Conservation (phyloP, 441 rosid genomes). For the Kokia cookei region DNA sequence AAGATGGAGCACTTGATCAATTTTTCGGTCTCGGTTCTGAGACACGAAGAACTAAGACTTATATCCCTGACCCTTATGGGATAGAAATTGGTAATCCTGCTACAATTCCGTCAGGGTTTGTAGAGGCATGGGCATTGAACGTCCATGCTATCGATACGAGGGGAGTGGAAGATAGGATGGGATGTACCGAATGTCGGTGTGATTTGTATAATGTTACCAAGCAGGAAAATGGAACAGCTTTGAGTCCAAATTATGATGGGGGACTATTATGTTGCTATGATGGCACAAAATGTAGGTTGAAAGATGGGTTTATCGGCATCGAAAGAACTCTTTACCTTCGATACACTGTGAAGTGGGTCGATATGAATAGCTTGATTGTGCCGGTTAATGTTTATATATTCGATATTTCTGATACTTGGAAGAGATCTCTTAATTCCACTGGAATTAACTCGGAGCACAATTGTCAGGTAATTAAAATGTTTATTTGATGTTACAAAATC, state of each 20-base stretch:
- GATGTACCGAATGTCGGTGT: slow-evolving; percentile 79
- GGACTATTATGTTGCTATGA: slow-evolving; percentile 72
- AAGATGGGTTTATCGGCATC: slow-evolving; percentile 41
- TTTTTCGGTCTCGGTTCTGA: slow-evolving; percentile 77
- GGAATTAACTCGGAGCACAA: slow-evolving; percentile 27
- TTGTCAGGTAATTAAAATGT: slow-evolving; percentile 40
- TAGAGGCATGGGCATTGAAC: slow-evolving; percentile 70
- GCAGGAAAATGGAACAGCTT: slow-evolving; percentile 39
- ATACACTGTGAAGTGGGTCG: slow-evolving; percentile 68
- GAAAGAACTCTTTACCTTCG: slow-evolving; percentile 48
- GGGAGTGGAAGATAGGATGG: slow-evolving; percentile 61
- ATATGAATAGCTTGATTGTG: slow-evolving; percentile 49
- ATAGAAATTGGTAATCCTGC: slow-evolving; percentile 67
- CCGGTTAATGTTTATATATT: slow-evolving; percentile 63
- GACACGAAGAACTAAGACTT: slow-evolving; percentile 57
- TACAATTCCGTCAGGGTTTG: slow-evolving; percentile 57
- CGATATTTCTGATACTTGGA: slow-evolving; percentile 73
- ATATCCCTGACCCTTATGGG: slow-evolving; percentile 77
- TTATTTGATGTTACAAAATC: background rate
- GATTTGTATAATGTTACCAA: slow-evolving; percentile 65
- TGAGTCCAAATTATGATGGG: slow-evolving; percentile 57
- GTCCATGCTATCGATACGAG: slow-evolving; percentile 87
- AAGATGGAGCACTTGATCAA: slow-evolving; percentile 29
- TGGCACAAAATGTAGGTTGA: slow-evolving; percentile 56
- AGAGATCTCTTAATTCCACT: slow-evolving; percentile 23